A percentile compares a stretch with the other conserved stretches of the same genome.
Conservation (phyloP, 441 rosid species). For the Populus hybrid region DNA sequence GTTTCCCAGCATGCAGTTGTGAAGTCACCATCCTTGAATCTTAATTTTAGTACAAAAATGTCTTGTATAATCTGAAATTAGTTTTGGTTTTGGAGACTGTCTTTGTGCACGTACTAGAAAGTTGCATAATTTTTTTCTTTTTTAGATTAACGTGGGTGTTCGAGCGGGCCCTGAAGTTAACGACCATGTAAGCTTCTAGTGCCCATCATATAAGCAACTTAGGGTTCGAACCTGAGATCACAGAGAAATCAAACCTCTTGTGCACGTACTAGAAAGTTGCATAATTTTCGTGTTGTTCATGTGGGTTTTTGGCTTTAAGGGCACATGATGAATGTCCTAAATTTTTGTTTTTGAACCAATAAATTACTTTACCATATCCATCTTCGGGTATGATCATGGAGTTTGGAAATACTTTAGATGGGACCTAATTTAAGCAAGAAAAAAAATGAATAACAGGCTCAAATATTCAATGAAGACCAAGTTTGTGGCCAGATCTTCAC, state of each 20-base stretch:
- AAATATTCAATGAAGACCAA: not conserved
- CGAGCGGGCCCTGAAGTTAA: no score
- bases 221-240: no score
- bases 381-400: slow-evolving; percentile 17
- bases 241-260: no score
- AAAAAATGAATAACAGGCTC: not conserved
- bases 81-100: not conserved
- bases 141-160: no score
- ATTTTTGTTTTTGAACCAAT: not conserved
- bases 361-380: slow-evolving; percentile 8
- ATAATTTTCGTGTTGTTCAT: not conserved
- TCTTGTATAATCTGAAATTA: not conserved
- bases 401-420: slow-evolving; percentile 5
- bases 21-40: slow-evolving; percentile 27
- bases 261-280: not conserved
- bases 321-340: not conserved
- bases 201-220: no score
- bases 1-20: slow-evolving; percentile 26
- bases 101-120: not conserved
- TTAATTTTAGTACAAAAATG: not conserved
- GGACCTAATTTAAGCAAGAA: not conserved
- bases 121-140: no score
- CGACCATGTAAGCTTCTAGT: no score
- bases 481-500: slow-evolving; percentile 6
- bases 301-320: slow-evolving; percentile 18